Evolutionary conservation across 257 asterid species (phyloP).

Genomic region (Haberlea rhodopensis): DNA sequence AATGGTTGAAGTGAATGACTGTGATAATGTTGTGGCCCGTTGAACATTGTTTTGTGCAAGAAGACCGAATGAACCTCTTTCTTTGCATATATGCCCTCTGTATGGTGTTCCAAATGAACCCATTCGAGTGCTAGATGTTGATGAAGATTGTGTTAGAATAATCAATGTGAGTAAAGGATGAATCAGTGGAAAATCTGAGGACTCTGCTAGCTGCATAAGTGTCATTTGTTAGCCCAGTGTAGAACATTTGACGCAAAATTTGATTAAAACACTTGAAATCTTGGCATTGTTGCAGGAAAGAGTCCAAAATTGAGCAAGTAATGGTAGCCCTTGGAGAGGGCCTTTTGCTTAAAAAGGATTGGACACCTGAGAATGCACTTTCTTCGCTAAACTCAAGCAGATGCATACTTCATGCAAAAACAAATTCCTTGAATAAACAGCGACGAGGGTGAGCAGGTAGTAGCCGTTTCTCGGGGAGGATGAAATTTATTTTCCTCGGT

Average conservation of each 20-base stretch:
- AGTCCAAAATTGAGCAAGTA: conserved; percentile 51
- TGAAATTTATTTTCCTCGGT: too few species aligned
- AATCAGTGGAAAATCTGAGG: conserved; percentile 55
- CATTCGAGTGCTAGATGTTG: conserved; percentile 51
- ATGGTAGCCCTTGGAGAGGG: conserved; percentile 39
- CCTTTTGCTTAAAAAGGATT: conserved; percentile 30
- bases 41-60: conserved; percentile 59
- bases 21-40: too few species aligned
- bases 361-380: conserved; percentile 34
- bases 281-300: conserved; percentile 47
- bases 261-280: conserved; percentile 47
- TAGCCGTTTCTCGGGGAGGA: too few species aligned
- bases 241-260: conserved; percentile 50
- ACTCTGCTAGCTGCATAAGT: conserved; percentile 79
- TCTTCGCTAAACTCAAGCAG: conserved; percentile 44
- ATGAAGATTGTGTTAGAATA: conserved; percentile 52
- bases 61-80: conserved; percentile 43
- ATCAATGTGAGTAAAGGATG: conserved; percentile 39
- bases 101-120: conserved; percentile 77
- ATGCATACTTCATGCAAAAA: too few species aligned
- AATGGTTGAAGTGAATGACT: too few species aligned
- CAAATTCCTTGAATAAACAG: too few species aligned
- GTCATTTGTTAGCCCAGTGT: conserved; percentile 65
- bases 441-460: too few species aligned
- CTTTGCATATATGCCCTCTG: conserved; percentile 56